These are phyloP conservation scores for Solanum peruvianum DNA, from an alignment of 257 asterid genomes.

Conservation along the genomic window DNA sequence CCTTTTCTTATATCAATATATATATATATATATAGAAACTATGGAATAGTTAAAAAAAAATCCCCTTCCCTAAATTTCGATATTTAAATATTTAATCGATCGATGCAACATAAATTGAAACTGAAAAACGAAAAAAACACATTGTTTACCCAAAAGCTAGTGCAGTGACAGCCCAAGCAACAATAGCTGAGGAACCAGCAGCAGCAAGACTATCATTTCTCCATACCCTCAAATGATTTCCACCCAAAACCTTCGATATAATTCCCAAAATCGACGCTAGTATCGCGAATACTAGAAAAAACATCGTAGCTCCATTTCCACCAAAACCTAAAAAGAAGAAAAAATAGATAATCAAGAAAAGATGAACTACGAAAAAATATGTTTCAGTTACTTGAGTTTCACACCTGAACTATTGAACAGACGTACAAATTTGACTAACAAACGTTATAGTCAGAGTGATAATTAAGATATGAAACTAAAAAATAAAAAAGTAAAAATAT, in stretches of 20 bases:
- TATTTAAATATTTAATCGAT: background rate
- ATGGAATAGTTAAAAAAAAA: background rate
- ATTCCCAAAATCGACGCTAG: conserved; percentile 68
- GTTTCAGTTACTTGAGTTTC: background rate
- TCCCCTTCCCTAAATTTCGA: background rate
- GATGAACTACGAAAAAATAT: background rate
- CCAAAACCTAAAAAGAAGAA: conserved; percentile 36
- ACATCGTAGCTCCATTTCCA: conserved; percentile 77
- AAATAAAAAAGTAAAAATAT: too few relatives aligned
- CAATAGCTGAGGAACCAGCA: conserved; percentile 54
- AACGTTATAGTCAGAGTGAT: too few relatives aligned
- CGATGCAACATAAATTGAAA: background rate
- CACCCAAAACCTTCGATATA: conserved; percentile 64
- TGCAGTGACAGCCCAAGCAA: conserved; percentile 78
- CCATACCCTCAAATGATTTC: conserved; percentile 65
- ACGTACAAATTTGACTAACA: too few relatives aligned
- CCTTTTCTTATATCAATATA: too few relatives aligned
- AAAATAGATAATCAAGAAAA: background rate
- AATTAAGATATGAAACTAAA: too few relatives aligned
- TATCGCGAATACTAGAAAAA: conserved; percentile 47
- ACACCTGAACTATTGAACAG: too few relatives aligned
- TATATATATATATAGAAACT: background rate
- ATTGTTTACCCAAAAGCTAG: conserved; percentile 58
- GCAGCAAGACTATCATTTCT: conserved; percentile 80
- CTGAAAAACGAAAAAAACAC: background rate